Percentiles rank a stretch among this genome's conserved stretches.
Conservation (phyloP, 177 flowering plant genomes). For the Vitis hybrid region DNA sequence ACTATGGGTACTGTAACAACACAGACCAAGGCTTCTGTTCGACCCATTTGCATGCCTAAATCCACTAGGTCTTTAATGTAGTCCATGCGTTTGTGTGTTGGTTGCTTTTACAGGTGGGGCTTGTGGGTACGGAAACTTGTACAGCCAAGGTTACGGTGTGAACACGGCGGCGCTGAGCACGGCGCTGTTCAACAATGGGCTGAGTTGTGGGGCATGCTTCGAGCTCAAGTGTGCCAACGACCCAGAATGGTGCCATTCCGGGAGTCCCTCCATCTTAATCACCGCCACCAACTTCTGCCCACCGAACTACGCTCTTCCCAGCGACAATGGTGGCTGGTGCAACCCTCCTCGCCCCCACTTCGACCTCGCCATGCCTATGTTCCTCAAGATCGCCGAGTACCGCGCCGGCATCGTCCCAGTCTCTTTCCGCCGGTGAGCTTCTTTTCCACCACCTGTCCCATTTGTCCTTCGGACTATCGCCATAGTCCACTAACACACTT, state of each 20-base stretch:
- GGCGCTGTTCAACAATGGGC: slow-evolving; percentile 75
- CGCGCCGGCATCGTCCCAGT: slow-evolving; percentile 91
- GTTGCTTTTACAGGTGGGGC: slow-evolving; percentile 59
- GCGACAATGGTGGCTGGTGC: slow-evolving; percentile 93
- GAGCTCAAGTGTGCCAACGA: slow-evolving; percentile 75
- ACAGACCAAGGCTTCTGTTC: not conserved
- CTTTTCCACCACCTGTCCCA: too few species aligned
- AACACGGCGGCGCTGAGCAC: slow-evolving; percentile 87
- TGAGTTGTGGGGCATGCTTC: slow-evolving; percentile 81
- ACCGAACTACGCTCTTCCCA: slow-evolving; percentile 70
- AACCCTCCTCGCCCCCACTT: slow-evolving; percentile 93
- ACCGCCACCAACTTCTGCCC: slow-evolving; percentile 91
- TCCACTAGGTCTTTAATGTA: not conserved
- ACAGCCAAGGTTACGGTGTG: slow-evolving; percentile 90
- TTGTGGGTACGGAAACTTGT: slow-evolving; percentile 89
- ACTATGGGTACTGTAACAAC: slow-evolving; percentile 51
- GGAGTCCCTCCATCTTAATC: slow-evolving; percentile 71
- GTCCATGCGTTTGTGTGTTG: not conserved
- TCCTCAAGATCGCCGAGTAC: slow-evolving; percentile 81
- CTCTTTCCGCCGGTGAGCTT: slow-evolving; percentile 58
- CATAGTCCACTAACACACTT: too few species aligned
- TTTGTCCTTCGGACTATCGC: not conserved
- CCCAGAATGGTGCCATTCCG: slow-evolving; percentile 75
- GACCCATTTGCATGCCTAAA: not conserved
- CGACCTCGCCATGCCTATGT: slow-evolving; percentile 94